phyloP scores from a whole-genome alignment of 148 eudicot genomes.

The Fagopyrum esculentum region DNA sequence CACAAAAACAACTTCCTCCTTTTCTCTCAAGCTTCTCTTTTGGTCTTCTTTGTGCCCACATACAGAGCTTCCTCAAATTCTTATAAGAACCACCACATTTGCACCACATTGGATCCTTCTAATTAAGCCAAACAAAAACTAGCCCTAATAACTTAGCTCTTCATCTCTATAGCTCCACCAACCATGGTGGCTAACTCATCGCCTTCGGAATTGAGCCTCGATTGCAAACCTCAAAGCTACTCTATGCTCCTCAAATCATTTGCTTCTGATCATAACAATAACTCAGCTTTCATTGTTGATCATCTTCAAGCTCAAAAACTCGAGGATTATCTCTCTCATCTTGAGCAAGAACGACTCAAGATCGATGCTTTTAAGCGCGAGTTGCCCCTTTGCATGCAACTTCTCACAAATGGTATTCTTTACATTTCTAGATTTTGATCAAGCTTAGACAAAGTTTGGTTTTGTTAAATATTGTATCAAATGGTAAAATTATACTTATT shows the following conservation, averaged over 20 bases:
- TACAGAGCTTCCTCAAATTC: background rate
- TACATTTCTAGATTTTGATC: background rate
- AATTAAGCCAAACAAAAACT: background rate
- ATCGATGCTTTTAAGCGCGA: slow-evolving; percentile 97
- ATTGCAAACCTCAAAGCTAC: slow-evolving; percentile 50
- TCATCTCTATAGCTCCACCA: background rate
- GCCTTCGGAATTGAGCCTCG: slow-evolving; percentile 65
- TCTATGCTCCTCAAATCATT: slow-evolving; percentile 60
- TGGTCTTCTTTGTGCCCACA: slow-evolving; percentile 21
- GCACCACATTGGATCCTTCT: slow-evolving; percentile 8
- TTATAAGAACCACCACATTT: slow-evolving; percentile 11
- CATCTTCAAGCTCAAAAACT: slow-evolving; percentile 34
- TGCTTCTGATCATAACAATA: slow-evolving; percentile 3
- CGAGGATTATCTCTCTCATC: slow-evolving; percentile 65
- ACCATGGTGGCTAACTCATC: slow-evolving; percentile 47
- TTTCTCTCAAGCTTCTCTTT: slow-evolving; percentile 25
- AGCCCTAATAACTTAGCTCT: background rate
- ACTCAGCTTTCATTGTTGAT: background rate
- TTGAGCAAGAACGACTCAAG: slow-evolving; percentile 90
- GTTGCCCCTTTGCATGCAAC: slow-evolving; percentile 95
- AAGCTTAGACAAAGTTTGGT: no score
- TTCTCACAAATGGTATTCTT: slow-evolving; percentile 71
- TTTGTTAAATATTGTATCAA: no score
- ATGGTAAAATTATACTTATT: no score
- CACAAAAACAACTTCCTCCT: slow-evolving; percentile 43